Base-by-base conservation (phyloP, 352 stramenopile genomes). In the Pythium apleroticum region DNA sequence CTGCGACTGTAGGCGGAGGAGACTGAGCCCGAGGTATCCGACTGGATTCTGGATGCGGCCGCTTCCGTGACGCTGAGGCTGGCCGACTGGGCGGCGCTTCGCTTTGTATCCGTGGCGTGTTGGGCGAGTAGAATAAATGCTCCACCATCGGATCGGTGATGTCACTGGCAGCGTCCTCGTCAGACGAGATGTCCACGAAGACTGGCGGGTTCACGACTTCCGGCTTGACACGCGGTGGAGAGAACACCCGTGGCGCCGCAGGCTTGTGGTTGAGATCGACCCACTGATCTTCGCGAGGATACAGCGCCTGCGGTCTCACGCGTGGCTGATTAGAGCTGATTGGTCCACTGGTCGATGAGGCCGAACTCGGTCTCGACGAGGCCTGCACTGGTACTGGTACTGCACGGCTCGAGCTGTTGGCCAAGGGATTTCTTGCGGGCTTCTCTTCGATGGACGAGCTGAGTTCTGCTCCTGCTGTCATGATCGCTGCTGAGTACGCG, bases 81-180 rank as follows among this genome's bases (percentile, higher is more conserved):
- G 24, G 17, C 5, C 50, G 12, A 41, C 17, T 19, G 24, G 31
- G n/a, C 2, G 20, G 25, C 3, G 12, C 5, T 30, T 55, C 52
- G 0, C 52, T 45, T 14, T 58, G 25, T 12, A 69, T 17, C 31
- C 77, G 57, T 52, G 76, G 82, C 15, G 83, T 90, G 33, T 90
- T 89, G 15, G 83, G 77, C n/a, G 80, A 89, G 72, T 91, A 91
- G 28, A 91, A 91, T 19, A 91, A 60, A 52, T 91, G 81, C 63
- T 88, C 71, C 5, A 91, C 78, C 69, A 75, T 84, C 37, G 83
- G 83, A 45, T 91, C 83, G n/a, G 83, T 91, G 3, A 66, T 78
- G 46, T 91, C 83, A 64, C 83, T 91, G 22, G 71, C 70, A 45
- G 75, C 77, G 33, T 89, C 80, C 30, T 90, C 82, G 24, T 86